Percentiles rank a stretch among this genome's conserved stretches.
phyloP scores from a whole-genome alignment of 768 basidiomycete species.

The Boletus huronensis region DNA sequence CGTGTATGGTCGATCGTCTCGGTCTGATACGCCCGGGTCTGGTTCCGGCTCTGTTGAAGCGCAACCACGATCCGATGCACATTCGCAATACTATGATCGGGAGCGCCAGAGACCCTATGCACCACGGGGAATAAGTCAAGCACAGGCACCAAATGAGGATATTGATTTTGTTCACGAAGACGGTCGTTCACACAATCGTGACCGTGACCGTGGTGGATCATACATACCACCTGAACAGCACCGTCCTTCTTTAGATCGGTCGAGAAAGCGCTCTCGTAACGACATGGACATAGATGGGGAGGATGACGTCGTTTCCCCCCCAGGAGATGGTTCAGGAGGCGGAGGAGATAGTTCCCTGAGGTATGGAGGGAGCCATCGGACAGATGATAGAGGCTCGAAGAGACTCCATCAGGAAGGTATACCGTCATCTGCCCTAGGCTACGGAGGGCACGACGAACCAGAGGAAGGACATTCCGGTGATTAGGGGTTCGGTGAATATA shows the following conservation, averaged over 20 bases:
- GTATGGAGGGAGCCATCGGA: constrained; percentile 37
- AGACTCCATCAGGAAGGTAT: constrained; percentile 52
- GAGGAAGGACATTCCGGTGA: constrained; percentile 32
- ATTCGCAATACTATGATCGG: constrained; percentile 48
- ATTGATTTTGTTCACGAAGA: constrained; percentile 55
- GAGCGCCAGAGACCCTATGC: constrained; percentile 48
- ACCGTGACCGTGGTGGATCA: constrained; percentile 38
- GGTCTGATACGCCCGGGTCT: constrained; percentile 58
- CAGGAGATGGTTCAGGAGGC: constrained; percentile 27
- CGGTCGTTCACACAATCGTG: constrained; percentile 37
- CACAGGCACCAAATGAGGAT: constrained; percentile 39
- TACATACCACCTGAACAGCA: constrained; percentile 36
- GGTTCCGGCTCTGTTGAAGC: constrained; percentile 49
- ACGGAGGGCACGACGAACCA: constrained; percentile 29
- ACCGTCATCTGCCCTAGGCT: constrained; percentile 23
- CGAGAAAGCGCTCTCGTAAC: constrained; percentile 55
- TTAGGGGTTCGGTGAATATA: constrained; percentile 29
- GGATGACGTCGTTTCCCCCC: constrained; percentile 41
- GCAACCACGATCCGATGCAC: constrained; percentile 47
- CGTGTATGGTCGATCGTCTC: constrained; percentile 39
- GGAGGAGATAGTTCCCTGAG: constrained; percentile 29
- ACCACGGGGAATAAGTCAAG: constrained; percentile 48
- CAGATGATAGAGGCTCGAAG: constrained; percentile 55
- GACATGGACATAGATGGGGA: constrained; percentile 65
- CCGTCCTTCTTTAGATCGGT: constrained; percentile 40